Percentiles rank a stretch among this genome's conserved stretches.
These are phyloP conservation scores for Hydnomerulius pinastri DNA, from an alignment of 768 basidiomycete genomes.

Conservation along the genomic window DNA sequence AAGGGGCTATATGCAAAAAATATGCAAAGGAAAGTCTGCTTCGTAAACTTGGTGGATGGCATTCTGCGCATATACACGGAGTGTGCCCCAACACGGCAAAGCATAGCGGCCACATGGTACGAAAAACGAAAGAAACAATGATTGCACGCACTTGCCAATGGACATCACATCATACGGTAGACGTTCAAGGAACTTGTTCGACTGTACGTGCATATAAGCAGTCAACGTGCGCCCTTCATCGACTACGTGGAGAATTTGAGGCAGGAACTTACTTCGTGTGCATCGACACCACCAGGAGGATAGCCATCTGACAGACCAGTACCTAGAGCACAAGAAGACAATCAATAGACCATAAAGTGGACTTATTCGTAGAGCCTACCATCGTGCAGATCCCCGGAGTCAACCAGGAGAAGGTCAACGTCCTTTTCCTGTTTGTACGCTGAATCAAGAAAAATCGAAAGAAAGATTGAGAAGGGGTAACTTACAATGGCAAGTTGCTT, in stretches of 20 bases:
- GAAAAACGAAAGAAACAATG: neutral
- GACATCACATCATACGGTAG: conserved; percentile 82
- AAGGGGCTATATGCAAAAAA: too few relatives aligned
- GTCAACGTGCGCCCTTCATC: neutral
- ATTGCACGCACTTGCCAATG: conserved; percentile 72
- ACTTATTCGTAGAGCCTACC: conserved; percentile 37
- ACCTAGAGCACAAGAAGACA: conserved; percentile 39
- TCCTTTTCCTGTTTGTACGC: conserved; percentile 51
- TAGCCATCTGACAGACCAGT: conserved; percentile 80
- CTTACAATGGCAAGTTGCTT: conserved; percentile 66
- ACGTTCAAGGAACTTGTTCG: conserved; percentile 72
- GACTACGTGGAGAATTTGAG: neutral
- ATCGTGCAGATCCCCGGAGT: conserved; percentile 80
- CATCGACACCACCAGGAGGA: conserved; percentile 69
- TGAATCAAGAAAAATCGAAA: conserved; percentile 2
- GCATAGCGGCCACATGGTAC: too few relatives aligned
- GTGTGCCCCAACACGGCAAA: neutral
- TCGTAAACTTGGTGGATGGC: too few relatives aligned
- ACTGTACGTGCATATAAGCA: conserved; percentile 35
- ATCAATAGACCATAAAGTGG: neutral
- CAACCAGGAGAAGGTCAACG: conserved; percentile 82
- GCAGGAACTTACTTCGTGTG: conserved; percentile 56
- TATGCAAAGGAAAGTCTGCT: too few relatives aligned
- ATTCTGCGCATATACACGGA: neutral
- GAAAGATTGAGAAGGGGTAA: neutral